Evolutionary conservation across 352 stramenopile genomes (phyloP).

Genomic region (Phytophthora sp.): DNA sequence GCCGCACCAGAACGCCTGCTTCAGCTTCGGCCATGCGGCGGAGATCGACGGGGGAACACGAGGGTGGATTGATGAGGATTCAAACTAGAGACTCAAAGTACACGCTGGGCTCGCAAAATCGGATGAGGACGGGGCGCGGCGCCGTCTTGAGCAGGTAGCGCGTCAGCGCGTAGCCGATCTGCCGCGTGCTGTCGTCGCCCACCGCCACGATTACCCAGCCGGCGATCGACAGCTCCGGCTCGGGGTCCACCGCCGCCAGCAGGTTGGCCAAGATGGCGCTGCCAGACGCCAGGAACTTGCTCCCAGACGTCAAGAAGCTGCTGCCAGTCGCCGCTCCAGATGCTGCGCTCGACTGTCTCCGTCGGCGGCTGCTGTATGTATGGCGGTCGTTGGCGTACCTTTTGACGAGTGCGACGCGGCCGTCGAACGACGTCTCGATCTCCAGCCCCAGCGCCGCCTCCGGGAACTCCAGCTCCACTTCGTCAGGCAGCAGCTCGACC

Average conservation of each 20-base stretch:
- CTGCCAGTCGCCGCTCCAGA: constrained; percentile 7
- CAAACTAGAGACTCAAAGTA: constrained; percentile 72
- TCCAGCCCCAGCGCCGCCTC: constrained; percentile 61
- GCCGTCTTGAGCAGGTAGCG: constrained; percentile 79
- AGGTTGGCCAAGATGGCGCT: constrained; percentile 28
- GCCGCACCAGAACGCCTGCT: constrained; percentile 1
- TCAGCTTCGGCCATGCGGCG: constrained; percentile 8
- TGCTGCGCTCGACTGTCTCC: constrained; percentile 20
- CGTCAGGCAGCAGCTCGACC: constrained; percentile 44
- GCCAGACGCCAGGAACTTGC: constrained; percentile 31
- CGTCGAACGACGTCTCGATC: constrained; percentile 83
- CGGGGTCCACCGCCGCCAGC: constrained; percentile 22
- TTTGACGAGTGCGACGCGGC: constrained; percentile 70
- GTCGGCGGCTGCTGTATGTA: constrained; percentile 46
- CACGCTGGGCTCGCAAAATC: constrained; percentile 78
- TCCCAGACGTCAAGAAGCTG: constrained; percentile 23
- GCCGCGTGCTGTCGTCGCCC: constrained; percentile 67
- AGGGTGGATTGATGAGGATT: constrained; percentile 20
- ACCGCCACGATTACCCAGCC: constrained; percentile 80
- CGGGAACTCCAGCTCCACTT: constrained; percentile 74
- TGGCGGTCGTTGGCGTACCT: constrained; percentile 51
- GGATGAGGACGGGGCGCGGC: constrained; percentile 62
- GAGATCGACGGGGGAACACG: no score
- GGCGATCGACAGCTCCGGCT: constrained; percentile 34
- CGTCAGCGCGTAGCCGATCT: constrained; percentile 68